Evolutionary conservation across 768 basidiomycete species (phyloP).

Genomic region (Suillus occidentalis): DNA sequence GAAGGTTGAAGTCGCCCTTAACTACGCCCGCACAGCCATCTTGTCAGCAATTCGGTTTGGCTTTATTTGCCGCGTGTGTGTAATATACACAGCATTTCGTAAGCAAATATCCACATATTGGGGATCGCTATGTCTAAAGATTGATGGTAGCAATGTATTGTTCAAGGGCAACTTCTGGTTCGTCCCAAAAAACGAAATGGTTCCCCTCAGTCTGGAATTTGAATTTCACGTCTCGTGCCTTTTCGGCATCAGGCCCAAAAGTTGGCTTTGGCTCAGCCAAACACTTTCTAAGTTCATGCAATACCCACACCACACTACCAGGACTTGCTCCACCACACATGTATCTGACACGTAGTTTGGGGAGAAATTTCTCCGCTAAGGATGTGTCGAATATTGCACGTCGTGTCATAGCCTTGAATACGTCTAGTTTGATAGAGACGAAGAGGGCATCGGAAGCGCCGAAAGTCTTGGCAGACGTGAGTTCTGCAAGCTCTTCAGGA

Average conservation of each 20-base stretch:
- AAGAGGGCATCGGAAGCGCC: neutral
- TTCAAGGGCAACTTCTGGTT: neutral
- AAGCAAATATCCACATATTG: neutral
- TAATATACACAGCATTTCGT: neutral
- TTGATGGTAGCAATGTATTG: neutral
- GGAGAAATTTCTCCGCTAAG: slow-evolving; percentile 9
- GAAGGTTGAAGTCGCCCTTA: too few species aligned
- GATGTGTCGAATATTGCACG: slow-evolving; percentile 10
- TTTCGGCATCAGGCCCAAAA: neutral
- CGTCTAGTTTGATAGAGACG: neutral
- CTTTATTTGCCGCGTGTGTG: neutral
- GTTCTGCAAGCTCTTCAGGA: slow-evolving; percentile 1
- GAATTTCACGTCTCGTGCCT: neutral
- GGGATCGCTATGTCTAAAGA: neutral
- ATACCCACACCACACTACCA: neutral
- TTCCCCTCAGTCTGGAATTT: neutral
- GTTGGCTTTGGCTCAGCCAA: neutral
- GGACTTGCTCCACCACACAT: slow-evolving; percentile 3
- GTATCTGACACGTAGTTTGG: slow-evolving; percentile 7
- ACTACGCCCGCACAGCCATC: slow-evolving; percentile 6
- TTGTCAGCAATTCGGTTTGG: neutral
- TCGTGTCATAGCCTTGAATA: neutral
- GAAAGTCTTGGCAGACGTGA: slow-evolving; percentile 7
- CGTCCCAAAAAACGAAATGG: neutral
- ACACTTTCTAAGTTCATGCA: slow-evolving; percentile 4